Percentiles rank a stretch among this genome's conserved stretches.
Evolutionary conservation across 345 rosid genomes (phyloP).

Genomic region (Syzygium grande): DNA sequence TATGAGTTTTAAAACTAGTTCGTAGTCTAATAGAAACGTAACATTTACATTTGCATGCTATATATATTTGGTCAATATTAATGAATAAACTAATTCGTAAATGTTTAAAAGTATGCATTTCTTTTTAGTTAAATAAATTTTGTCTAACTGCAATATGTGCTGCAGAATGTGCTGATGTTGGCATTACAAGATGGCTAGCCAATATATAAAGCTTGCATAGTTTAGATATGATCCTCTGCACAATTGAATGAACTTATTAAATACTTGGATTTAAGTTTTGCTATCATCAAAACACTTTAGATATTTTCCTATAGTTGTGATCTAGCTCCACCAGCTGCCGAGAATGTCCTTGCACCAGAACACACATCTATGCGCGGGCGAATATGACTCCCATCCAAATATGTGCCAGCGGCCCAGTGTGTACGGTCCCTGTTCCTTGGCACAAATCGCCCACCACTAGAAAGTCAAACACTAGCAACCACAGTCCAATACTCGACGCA

Average conservation of each 20-base stretch:
- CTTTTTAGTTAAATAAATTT: too few species aligned
- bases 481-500: fast-evolving
- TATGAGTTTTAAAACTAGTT: fast-evolving
- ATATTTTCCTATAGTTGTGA: background rate
- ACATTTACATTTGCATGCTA: background rate
- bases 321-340: background rate
- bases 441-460: background rate
- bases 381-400: background rate
- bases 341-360: background rate
- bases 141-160: background rate
- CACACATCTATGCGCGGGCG: background rate
- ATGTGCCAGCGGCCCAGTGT: background rate
- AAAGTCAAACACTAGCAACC: background rate
- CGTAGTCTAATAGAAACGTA: fast-evolving
- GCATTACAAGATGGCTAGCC: background rate
- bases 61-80: background rate
- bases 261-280: background rate
- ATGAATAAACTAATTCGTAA: too few species aligned
- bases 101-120: too few species aligned
- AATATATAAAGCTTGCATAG: background rate
- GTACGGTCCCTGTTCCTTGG: background rate
- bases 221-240: background rate
- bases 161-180: fast-evolving
- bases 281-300: background rate
- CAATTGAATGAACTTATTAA: too few species aligned